These are phyloP conservation scores for Boletus coccyginus DNA, from an alignment of 768 basidiomycete species.

Conservation along the genomic window DNA sequence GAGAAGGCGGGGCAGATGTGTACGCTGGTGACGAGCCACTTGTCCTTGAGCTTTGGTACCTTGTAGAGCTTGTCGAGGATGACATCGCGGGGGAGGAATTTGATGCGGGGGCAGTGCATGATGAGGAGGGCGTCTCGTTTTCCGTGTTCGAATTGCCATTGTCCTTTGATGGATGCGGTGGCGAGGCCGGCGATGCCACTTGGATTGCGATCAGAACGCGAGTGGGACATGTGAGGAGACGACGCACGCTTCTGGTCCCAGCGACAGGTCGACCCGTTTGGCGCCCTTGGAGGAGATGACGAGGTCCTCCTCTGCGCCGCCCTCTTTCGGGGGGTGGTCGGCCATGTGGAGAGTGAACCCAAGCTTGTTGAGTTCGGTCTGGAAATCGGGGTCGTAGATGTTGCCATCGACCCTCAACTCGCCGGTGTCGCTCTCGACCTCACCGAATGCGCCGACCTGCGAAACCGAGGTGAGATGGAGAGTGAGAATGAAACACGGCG, in stretches of 20 bases:
- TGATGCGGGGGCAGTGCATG: slow-evolving; percentile 30
- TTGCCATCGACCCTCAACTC: slow-evolving; percentile 31
- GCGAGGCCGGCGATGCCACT: slow-evolving; percentile 27
- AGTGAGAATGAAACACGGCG: background rate
- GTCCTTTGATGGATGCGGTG: slow-evolving; percentile 31
- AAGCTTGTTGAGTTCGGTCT: slow-evolving; percentile 11
- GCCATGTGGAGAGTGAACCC: background rate
- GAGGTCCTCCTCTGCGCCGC: slow-evolving; percentile 19
- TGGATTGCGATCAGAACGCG: background rate
- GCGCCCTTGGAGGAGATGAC: slow-evolving; percentile 27
- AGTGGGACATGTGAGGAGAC: too few species aligned
- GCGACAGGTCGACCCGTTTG: background rate
- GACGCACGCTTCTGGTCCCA: slow-evolving; percentile 22
- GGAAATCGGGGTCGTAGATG: slow-evolving; percentile 27
- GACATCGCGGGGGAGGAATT: slow-evolving; percentile 19
- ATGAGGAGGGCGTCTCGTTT: slow-evolving; percentile 35
- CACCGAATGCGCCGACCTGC: slow-evolving; percentile 37
- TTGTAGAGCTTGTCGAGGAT: slow-evolving; percentile 25
- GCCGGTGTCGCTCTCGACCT: slow-evolving; percentile 29
- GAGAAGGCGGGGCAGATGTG: slow-evolving; percentile 34
- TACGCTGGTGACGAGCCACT: slow-evolving; percentile 32
- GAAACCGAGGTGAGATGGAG: too few species aligned
- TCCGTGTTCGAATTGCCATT: slow-evolving; percentile 33
- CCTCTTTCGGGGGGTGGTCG: slow-evolving; percentile 13
- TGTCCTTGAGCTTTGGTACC: slow-evolving; percentile 26